A percentile compares a stretch with the other conserved stretches of the same genome.
These are phyloP conservation scores for Aspergillus brunneoviolaceus DNA, from an alignment of 2,329 filamentous ascomycete species.

Conservation along the genomic window DNA sequence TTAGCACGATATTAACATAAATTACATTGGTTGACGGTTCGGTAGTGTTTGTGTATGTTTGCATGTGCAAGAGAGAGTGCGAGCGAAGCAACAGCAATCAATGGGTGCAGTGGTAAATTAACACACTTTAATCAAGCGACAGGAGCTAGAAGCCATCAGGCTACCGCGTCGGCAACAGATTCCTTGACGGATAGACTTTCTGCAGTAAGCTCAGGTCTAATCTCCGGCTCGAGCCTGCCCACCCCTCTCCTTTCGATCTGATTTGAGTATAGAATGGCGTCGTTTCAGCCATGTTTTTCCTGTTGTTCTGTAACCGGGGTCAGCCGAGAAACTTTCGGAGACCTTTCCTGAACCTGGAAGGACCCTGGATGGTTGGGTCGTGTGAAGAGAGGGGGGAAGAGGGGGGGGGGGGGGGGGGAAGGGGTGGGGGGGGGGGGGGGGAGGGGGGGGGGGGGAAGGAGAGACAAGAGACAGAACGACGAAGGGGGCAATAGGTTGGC, in stretches of 20 bases:
- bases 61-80: too few relatives aligned
- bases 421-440: too few relatives aligned
- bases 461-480: neutral
- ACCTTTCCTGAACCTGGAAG: constrained; percentile 26
- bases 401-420: neutral
- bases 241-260: constrained; percentile 14
- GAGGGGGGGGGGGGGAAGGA: neutral
- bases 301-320: constrained; percentile 19
- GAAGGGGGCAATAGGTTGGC: neutral
- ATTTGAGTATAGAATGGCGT: constrained; percentile 19
- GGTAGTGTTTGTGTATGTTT: neutral
- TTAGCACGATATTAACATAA: neutral
- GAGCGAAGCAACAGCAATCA: too few relatives aligned
- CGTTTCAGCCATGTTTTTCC: constrained; percentile 23
- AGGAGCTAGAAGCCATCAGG: neutral
- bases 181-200: constrained; percentile 24
- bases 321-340: constrained; percentile 26
- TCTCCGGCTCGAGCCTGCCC: constrained; percentile 4
- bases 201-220: constrained; percentile 20
- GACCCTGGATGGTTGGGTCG: constrained; percentile 22
- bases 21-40: neutral
- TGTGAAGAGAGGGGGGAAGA: neutral
- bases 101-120: too few relatives aligned
- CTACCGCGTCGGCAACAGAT: constrained; percentile 24
- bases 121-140: too few relatives aligned